Conservation (phyloP, 1,139 yeast species). For the Candida tetrigidarum region DNA sequence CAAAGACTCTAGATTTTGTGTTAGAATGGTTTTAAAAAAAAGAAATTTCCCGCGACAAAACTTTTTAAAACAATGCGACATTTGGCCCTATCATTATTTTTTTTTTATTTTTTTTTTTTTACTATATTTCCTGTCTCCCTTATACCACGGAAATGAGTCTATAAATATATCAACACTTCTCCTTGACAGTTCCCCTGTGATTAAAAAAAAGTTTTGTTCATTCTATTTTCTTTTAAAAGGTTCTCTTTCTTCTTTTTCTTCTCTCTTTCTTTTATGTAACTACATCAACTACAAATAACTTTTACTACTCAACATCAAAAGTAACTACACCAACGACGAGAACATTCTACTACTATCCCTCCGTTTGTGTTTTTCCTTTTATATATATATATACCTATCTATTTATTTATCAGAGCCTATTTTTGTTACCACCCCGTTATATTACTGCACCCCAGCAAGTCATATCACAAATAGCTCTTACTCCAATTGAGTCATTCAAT, state of each 20-base stretch:
- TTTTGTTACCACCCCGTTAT: no score
- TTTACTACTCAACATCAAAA: no score
- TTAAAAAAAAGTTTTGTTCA: neutral
- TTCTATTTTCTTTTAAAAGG: neutral
- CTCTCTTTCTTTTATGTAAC: neutral
- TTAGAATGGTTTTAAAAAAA: neutral
- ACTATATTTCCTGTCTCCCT: neutral
- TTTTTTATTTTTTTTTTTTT: neutral
- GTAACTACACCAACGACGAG: neutral
- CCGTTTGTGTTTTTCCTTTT: neutral
- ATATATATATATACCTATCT: neutral
- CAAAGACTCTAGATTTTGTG: slow-evolving; percentile 2
- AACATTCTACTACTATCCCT: neutral
- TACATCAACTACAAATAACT: neutral
- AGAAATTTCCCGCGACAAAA: no score
- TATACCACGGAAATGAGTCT: neutral
- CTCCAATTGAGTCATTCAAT: no score
- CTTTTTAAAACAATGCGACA: neutral
- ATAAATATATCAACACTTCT: slow-evolving; percentile 5
- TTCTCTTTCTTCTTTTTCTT: neutral
- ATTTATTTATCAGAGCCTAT: neutral
- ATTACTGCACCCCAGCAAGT: neutral
- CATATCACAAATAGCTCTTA: neutral
- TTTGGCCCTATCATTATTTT: no score
- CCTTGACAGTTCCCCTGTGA: neutral